A percentile compares a stretch with the other conserved stretches of the same genome.
phyloP scores from a whole-genome alignment of 208 protist species.

The Crithidia fasciculata region DNA sequence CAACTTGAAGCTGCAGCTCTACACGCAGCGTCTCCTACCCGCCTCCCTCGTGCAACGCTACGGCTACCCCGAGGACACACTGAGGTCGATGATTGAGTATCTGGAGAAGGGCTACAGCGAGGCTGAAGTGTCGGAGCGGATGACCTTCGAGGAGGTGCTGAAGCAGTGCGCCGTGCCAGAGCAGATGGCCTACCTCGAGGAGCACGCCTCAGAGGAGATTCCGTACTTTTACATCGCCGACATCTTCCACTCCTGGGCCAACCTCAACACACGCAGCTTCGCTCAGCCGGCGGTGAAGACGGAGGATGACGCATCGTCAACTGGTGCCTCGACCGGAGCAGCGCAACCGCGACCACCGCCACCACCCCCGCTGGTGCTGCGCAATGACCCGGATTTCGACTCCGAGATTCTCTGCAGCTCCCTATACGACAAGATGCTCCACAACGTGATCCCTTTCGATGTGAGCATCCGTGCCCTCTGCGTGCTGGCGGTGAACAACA shows the following conservation, averaged over 20 bases:
- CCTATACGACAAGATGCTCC: constrained; percentile 75
- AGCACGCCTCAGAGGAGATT: constrained; percentile 83
- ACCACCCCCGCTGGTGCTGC: neutral
- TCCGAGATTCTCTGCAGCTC: constrained; percentile 60
- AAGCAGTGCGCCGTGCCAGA: constrained; percentile 67
- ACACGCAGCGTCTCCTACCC: constrained; percentile 61
- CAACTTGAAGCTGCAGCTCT: constrained; percentile 68
- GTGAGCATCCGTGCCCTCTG: constrained; percentile 72
- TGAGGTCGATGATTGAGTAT: constrained; percentile 51
- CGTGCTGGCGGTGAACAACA: constrained; percentile 61
- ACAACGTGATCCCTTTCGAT: constrained; percentile 81
- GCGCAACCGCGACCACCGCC: neutral
- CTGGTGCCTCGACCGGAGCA: neutral
- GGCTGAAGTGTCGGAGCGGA: constrained; percentile 43
- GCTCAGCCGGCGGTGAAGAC: constrained; percentile 9
- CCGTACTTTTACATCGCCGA: constrained; percentile 92
- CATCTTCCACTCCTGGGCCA: constrained; percentile 83
- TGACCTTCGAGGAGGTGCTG: constrained; percentile 84
- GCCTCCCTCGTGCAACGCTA: constrained; percentile 58
- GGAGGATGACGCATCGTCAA: neutral
- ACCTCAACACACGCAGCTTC: constrained; percentile 51
- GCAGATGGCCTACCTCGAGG: constrained; percentile 83
- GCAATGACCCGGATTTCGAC: constrained; percentile 51
- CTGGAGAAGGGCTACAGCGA: constrained; percentile 54
- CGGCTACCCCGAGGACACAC: constrained; percentile 52